phyloP scores from a whole-genome alignment of 768 basidiomycete genomes.

The Trametes cinnabarina region DNA sequence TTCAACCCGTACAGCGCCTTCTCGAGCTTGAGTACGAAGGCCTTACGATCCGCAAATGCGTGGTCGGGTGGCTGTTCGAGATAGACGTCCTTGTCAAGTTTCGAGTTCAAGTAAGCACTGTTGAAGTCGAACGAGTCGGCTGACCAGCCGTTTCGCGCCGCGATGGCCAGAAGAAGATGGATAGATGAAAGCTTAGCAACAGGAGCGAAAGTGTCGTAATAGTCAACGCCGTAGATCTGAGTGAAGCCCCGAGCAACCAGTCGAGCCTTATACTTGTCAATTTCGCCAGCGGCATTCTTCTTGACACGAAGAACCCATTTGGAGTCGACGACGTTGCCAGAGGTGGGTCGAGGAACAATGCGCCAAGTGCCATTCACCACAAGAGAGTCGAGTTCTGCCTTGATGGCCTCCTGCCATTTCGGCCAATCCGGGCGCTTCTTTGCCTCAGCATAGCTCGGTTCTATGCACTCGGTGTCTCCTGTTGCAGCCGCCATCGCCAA shows the following conservation, averaged over 20 bases:
- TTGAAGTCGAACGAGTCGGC: conserved; percentile 18
- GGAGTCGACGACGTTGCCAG: conserved; percentile 28
- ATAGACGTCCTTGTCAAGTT: conserved; percentile 9
- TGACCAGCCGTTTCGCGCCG: conserved; percentile 21
- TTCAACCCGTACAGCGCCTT: too few relatives aligned
- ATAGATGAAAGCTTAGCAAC: conserved; percentile 23
- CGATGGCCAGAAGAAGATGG: conserved; percentile 26
- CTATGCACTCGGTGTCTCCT: conserved; percentile 4
- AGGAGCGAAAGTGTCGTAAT: conserved; percentile 28
- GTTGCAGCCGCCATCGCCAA: background rate
- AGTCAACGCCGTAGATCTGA: conserved; percentile 30
- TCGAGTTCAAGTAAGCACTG: conserved; percentile 13
- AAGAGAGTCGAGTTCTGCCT: conserved; percentile 14
- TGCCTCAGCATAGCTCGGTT: conserved; percentile 4
- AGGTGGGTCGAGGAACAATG: background rate
- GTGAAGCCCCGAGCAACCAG: too few relatives aligned
- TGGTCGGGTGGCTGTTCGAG: conserved; percentile 11
- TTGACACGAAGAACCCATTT: conserved; percentile 33
- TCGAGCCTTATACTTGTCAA: too few relatives aligned
- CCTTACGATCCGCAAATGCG: too few relatives aligned
- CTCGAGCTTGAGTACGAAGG: too few relatives aligned
- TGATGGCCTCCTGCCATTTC: conserved; percentile 13
- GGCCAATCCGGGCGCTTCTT: conserved; percentile 18
- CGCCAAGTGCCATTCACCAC: conserved; percentile 12
- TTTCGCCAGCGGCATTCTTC: too few relatives aligned